phyloP scores from a whole-genome alignment of 176 grass and related monocot species.

The Olyra latifolia region DNA sequence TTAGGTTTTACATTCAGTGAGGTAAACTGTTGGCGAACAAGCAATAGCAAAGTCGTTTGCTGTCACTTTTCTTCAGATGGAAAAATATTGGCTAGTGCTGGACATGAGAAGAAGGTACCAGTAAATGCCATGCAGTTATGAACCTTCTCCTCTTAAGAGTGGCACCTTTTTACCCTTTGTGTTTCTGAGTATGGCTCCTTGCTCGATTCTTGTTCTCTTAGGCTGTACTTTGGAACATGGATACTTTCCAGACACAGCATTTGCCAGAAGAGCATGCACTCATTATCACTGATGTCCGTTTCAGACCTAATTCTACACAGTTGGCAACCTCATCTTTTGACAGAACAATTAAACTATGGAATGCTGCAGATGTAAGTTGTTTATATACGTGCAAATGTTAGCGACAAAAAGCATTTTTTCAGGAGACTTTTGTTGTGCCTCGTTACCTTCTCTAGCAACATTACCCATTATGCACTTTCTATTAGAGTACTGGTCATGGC shows the following conservation, averaged over 20 bases:
- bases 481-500: neutral
- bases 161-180: slow-evolving; percentile 1
- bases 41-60: slow-evolving; percentile 92
- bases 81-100: slow-evolving; percentile 92
- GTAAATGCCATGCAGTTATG: slow-evolving; percentile 13
- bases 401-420: neutral
- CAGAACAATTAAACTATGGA: slow-evolving; percentile 82
- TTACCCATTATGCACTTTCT: neutral
- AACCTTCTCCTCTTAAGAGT: slow-evolving; percentile 11
- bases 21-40: slow-evolving; percentile 72
- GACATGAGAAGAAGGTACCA: slow-evolving; percentile 94
- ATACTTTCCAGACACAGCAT: slow-evolving; percentile 79
- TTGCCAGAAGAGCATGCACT: slow-evolving; percentile 61
- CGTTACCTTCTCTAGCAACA: neutral
- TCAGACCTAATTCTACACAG: slow-evolving; percentile 81
- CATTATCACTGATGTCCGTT: slow-evolving; percentile 93
- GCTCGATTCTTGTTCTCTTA: slow-evolving; percentile 37
- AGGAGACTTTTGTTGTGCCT: slow-evolving; percentile 1
- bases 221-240: slow-evolving; percentile 99
- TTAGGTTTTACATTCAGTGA: slow-evolving; percentile 93
- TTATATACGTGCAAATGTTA: slow-evolving; percentile 14
- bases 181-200: slow-evolving; percentile 20
- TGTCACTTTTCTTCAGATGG: slow-evolving; percentile 97
- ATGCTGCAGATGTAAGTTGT: slow-evolving; percentile 77
- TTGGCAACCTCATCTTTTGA: slow-evolving; percentile 98